Conservation (phyloP, 1,139 yeast genomes). For the Taphrina wiesneri region DNA sequence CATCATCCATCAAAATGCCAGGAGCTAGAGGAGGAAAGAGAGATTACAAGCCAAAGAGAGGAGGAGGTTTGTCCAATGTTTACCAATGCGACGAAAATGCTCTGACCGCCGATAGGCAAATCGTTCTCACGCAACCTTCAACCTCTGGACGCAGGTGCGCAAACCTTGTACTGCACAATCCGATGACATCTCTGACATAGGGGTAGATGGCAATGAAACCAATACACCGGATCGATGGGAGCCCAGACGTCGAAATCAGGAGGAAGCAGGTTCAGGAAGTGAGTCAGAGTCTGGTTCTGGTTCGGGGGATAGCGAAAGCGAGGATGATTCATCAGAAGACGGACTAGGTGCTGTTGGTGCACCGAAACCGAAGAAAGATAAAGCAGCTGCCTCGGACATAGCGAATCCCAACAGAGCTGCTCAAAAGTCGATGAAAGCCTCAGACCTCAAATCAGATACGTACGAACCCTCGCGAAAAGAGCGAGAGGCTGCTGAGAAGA, state of each 20-base stretch:
- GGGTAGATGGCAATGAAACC: conserved; percentile 19
- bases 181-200: background rate
- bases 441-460: conserved; percentile 11
- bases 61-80: conserved; percentile 11
- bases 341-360: conserved; percentile 25
- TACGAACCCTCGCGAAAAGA: conserved; percentile 38
- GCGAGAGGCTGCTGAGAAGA: conserved; percentile 40
- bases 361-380: conserved; percentile 17
- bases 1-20: background rate
- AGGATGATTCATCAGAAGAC: conserved; percentile 30
- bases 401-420: conserved; percentile 30
- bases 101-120: conserved; percentile 4
- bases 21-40: conserved; percentile 30
- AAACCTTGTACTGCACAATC: background rate
- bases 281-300: conserved; percentile 11
- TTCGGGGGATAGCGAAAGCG: conserved; percentile 6
- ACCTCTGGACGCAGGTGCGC: conserved; percentile 26
- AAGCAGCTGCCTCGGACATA: conserved; percentile 4
- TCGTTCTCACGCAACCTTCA: conserved; percentile 30
- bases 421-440: conserved; percentile 24
- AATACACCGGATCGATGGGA: conserved; percentile 27
- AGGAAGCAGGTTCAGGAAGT: conserved; percentile 7
- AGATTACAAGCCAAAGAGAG: conserved; percentile 28
- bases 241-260: conserved; percentile 24
- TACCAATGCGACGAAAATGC: background rate